Conservation (phyloP, 352 stramenopile genomes). For the Phytophthora crassamura region DNA sequence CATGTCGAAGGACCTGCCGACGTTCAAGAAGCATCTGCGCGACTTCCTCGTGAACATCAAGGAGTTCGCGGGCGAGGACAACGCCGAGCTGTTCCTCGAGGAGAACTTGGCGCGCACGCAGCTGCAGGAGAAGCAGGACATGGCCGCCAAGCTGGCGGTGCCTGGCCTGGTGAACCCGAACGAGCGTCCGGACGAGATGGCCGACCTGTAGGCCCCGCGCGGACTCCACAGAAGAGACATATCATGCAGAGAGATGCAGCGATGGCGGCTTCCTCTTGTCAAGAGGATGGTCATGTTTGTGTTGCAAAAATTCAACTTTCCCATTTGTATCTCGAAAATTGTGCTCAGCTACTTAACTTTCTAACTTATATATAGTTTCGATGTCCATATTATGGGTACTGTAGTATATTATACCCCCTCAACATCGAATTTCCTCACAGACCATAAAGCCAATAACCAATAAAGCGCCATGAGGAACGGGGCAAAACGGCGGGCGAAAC, state of each 20-base stretch:
- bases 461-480: conserved; percentile 22
- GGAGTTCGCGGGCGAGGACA: conserved; percentile 98
- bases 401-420: too few species aligned
- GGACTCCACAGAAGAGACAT: background rate
- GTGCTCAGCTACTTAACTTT: too few species aligned
- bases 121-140: conserved; percentile 88
- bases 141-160: conserved; percentile 86
- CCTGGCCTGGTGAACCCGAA: conserved; percentile 93
- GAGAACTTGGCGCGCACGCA: conserved; percentile 91
- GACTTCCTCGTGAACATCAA: conserved; percentile 99
- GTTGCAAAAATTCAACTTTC: conserved; percentile 23
- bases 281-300: conserved; percentile 9
- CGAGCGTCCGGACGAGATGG: conserved; percentile 91
- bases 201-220: conserved; percentile 63
- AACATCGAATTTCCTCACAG: too few species aligned
- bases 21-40: conserved; percentile 99
- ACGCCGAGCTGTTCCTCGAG: conserved; percentile 96
- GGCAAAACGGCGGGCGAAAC: background rate
- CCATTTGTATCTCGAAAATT: conserved; percentile 2
- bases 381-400: too few species aligned
- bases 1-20: conserved; percentile 95
- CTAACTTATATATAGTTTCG: too few species aligned
- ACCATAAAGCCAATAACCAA: too few species aligned
- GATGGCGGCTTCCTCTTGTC: background rate
- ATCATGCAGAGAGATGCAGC: conserved; percentile 40